phyloP scores from a whole-genome alignment of 2,329 filamentous ascomycete species.

The Zymoseptoria pseudotritici region DNA sequence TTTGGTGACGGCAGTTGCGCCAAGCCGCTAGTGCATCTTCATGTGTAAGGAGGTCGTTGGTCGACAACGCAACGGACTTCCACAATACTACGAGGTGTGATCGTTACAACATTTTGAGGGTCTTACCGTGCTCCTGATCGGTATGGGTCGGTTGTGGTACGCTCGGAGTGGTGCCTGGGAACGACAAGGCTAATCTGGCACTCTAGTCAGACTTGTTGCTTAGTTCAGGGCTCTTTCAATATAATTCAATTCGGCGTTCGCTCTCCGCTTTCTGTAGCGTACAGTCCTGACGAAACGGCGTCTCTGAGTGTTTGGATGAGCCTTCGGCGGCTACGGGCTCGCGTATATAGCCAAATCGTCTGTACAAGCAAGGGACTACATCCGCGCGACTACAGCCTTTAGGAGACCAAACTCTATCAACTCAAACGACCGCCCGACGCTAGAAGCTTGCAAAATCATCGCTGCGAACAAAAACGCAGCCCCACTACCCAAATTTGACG shows the following conservation, averaged over 20 bases:
- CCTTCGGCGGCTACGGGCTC: not conserved
- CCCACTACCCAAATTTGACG: not conserved
- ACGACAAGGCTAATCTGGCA: not conserved
- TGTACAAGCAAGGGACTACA: not conserved
- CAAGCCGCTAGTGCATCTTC: not conserved
- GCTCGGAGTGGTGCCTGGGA: no score
- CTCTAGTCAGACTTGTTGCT: not conserved
- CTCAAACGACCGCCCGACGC: not conserved
- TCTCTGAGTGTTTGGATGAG: not conserved
- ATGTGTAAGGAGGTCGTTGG: not conserved
- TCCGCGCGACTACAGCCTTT: not conserved
- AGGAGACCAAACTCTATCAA: not conserved
- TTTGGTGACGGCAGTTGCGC: not conserved
- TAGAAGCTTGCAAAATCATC: no score
- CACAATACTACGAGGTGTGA: no score
- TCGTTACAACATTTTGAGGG: no score
- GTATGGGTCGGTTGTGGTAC: not conserved
- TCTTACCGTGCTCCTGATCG: not conserved
- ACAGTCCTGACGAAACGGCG: not conserved
- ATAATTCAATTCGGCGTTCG: not conserved
- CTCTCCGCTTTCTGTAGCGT: not conserved
- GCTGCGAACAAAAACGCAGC: no score
- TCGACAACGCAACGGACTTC: no score
- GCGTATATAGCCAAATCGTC: not conserved
- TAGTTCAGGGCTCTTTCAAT: not conserved